Evolutionary conservation across 371 early-diverging fungal genomes (phyloP).

Genomic region (Dichotomocladium elegans): DNA sequence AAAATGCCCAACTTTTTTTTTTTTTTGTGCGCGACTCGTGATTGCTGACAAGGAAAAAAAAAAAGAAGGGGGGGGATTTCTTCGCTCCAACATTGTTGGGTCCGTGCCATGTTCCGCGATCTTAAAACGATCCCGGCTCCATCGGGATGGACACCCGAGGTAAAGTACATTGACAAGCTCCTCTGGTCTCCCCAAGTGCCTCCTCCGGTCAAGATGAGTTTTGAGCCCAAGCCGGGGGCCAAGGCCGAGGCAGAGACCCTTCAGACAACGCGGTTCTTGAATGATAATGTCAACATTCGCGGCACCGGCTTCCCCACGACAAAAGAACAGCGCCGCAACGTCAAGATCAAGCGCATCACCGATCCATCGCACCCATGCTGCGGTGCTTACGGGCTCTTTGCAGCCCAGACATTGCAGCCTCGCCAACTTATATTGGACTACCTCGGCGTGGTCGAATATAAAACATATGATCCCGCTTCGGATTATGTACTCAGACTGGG

Average conservation of each 20-base stretch:
- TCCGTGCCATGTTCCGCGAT: constrained; percentile 19
- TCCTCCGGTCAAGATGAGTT: constrained; percentile 18
- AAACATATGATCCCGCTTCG: constrained; percentile 36
- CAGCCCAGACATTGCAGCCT: constrained; percentile 44
- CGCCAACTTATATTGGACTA: constrained; percentile 46
- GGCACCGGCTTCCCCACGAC: constrained; percentile 27
- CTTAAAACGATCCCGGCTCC: constrained; percentile 30
- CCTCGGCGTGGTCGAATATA: constrained; percentile 42
- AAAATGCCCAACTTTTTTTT: too few species aligned
- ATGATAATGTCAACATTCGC: constrained; percentile 35
- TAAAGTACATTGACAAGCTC: constrained; percentile 41
- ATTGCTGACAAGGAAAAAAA: too few species aligned
- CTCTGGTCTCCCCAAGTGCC: constrained; percentile 41
- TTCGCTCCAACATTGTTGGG: too few species aligned
- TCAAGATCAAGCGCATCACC: constrained; percentile 41
- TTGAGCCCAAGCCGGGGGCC: constrained; percentile 23
- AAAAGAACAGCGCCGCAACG: constrained; percentile 37
- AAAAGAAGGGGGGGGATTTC: too few species aligned
- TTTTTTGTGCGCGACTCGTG: too few species aligned
- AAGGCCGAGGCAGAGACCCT: not conserved
- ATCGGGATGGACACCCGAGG: constrained; percentile 44
- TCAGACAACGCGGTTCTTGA: constrained; percentile 31
- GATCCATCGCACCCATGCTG: constrained; percentile 46
- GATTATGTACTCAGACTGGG: constrained; percentile 47
- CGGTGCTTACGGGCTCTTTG: constrained; percentile 47